Evolutionary conservation across 352 stramenopile genomes (phyloP).

Genomic region (Phytopythium litorale): DNA sequence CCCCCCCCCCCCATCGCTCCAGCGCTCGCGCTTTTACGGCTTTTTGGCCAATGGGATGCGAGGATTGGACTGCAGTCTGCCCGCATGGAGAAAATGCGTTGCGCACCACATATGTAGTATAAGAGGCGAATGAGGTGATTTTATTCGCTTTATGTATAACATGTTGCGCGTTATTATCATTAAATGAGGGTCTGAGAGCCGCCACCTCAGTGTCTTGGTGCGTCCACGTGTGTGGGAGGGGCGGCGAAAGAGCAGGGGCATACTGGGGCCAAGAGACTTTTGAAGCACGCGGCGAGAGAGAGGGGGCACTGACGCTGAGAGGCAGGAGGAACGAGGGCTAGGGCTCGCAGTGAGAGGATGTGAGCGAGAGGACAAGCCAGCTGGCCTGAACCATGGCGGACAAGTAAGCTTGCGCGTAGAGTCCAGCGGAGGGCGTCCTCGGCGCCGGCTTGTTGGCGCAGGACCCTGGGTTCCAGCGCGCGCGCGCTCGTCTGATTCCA

Average conservation of each 20-base stretch:
- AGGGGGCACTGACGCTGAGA: slow-evolving; percentile 2
- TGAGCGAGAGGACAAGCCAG: slow-evolving; percentile 2
- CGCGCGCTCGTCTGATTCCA: neutral
- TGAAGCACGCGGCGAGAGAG: neutral
- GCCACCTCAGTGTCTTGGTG: slow-evolving; percentile 9
- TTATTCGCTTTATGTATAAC: no score
- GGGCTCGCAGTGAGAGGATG: neutral
- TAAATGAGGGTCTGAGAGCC: neutral
- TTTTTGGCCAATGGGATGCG: slow-evolving; percentile 27
- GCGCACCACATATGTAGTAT: neutral
- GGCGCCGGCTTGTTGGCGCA: neutral
- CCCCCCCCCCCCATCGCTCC: neutral
- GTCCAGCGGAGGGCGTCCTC: neutral
- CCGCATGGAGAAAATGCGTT: neutral
- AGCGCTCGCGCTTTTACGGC: neutral
- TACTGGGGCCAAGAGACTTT: neutral
- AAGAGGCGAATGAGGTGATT: neutral
- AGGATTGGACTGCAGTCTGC: slow-evolving; percentile 17
- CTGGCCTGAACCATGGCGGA: neutral
- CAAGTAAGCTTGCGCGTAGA: neutral
- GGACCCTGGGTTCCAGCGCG: neutral
- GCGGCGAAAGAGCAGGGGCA: neutral
- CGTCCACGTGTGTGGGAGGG: slow-evolving; percentile 4
- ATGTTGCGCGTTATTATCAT: no score
- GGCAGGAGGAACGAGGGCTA: neutral